Percentiles rank a stretch among this genome's conserved stretches.
phyloP scores from a whole-genome alignment of 495 filamentous ascomycete species.

The Penicillium odoratum region DNA sequence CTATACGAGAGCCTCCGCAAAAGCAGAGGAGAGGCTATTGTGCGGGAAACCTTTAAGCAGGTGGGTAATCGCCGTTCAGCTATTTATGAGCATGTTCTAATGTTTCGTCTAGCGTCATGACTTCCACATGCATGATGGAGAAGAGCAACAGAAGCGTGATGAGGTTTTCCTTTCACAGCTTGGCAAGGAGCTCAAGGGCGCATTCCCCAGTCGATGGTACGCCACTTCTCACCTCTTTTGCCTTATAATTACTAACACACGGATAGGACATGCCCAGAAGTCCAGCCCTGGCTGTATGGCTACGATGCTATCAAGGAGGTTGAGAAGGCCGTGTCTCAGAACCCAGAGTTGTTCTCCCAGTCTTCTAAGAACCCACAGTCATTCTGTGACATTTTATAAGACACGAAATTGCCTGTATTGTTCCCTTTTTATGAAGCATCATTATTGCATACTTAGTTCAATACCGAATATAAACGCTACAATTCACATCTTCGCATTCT shows the following conservation, averaged over 20 bases:
- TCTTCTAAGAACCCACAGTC: not conserved
- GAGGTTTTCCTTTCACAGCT: conserved; percentile 46
- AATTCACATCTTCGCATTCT: not conserved
- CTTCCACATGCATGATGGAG: conserved; percentile 59
- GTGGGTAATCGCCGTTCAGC: conserved; percentile 11
- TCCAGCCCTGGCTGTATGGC: conserved; percentile 61
- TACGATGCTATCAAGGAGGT: conserved; percentile 61
- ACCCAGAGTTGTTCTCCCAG: conserved; percentile 29
- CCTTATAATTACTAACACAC: not conserved
- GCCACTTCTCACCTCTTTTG: not conserved
- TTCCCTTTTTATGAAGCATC: not conserved
- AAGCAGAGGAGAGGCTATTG: conserved; percentile 56
- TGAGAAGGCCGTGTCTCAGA: conserved; percentile 45
- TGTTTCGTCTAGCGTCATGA: conserved; percentile 46
- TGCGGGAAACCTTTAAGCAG: conserved; percentile 50
- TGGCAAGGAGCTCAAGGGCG: conserved; percentile 40
- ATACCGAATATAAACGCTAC: not conserved
- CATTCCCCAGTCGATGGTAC: conserved; percentile 59
- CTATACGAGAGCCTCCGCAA: conserved; percentile 64
- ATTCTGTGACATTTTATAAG: not conserved
- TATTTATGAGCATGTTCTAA: not conserved
- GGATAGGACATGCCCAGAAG: conserved; percentile 56
- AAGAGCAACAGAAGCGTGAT: conserved; percentile 54
- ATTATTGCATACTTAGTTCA: not conserved
- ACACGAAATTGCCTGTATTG: not conserved